Conservation (phyloP, 1,284 basidiomycete species). For the Laetiporus sulphureus region DNA sequence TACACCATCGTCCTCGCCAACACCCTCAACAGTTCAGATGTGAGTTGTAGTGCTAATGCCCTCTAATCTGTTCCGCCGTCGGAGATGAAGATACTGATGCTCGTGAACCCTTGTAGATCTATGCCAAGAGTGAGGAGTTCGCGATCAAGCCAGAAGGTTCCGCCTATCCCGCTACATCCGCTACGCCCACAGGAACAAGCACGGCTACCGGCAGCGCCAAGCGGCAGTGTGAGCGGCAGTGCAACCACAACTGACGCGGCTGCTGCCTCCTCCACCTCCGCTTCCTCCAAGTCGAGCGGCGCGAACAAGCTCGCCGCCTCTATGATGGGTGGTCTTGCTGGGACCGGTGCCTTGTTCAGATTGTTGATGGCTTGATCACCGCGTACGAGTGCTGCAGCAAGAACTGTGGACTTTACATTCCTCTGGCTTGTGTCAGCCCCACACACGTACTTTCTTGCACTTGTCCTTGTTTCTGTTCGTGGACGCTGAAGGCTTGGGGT, state of each 20-base stretch:
- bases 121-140: slow-evolving; percentile 53
- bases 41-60: too few species aligned
- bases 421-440: too few species aligned
- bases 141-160: slow-evolving; percentile 61
- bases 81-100: neutral
- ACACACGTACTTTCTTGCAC: too few species aligned
- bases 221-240: too few species aligned
- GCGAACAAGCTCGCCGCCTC: neutral
- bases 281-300: neutral
- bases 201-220: slow-evolving; percentile 18
- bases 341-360: neutral
- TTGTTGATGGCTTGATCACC: neutral
- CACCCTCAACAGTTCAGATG: slow-evolving; percentile 48
- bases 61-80: neutral
- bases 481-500: too few species aligned
- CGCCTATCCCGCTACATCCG: slow-evolving; percentile 46
- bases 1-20: slow-evolving; percentile 57
- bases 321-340: neutral
- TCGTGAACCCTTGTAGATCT: slow-evolving; percentile 40
- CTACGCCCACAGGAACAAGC: slow-evolving; percentile 26
- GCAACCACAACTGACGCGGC: slow-evolving; percentile 18
- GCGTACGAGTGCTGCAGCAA: too few species aligned
- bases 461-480: too few species aligned
- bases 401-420: too few species aligned
- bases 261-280: slow-evolving; percentile 8